Percentiles rank a stretch among this genome's conserved stretches.
phyloP scores from a whole-genome alignment of 805 yeast species.

The Isabelozyma rhagii region DNA sequence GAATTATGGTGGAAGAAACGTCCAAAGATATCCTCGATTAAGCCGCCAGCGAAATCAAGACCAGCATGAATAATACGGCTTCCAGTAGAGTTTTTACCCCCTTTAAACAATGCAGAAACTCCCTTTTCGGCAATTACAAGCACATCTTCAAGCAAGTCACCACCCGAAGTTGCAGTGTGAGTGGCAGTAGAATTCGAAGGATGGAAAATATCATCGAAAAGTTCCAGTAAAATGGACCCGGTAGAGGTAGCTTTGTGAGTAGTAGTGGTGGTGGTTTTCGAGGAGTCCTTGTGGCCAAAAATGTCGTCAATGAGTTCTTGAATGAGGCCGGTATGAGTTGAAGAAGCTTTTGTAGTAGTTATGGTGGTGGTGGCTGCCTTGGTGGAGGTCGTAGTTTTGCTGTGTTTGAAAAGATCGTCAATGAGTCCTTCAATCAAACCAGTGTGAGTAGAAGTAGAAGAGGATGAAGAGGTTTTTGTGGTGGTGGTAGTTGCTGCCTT shows the following conservation, averaged over 20 bases:
- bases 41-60: background rate
- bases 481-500: background rate
- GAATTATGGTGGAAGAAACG: background rate
- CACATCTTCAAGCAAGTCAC: conserved; percentile 5
- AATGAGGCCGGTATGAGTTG: conserved; percentile 2
- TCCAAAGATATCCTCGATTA: background rate
- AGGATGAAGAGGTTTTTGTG: too few relatives aligned
- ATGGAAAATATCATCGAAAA: conserved; percentile 14
- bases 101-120: background rate
- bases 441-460: background rate
- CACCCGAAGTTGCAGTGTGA: conserved; percentile 6
- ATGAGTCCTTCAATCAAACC: background rate
- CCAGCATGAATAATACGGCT: background rate
- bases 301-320: conserved; percentile 3
- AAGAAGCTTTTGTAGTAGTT: background rate
- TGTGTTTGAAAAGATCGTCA: background rate
- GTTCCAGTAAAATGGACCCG: conserved; percentile 2
- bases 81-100: background rate
- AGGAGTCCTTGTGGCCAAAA: background rate
- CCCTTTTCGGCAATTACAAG: background rate
- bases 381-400: conserved; percentile 3
- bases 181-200: conserved; percentile 3
- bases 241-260: conserved; percentile 1
- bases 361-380: background rate
- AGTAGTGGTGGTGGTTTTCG: background rate